Percentiles rank a stretch among this genome's conserved stretches.
Evolutionary conservation across 2,329 filamentous ascomycete species (phyloP).

Genomic region (Davidsoniella virescens): DNA sequence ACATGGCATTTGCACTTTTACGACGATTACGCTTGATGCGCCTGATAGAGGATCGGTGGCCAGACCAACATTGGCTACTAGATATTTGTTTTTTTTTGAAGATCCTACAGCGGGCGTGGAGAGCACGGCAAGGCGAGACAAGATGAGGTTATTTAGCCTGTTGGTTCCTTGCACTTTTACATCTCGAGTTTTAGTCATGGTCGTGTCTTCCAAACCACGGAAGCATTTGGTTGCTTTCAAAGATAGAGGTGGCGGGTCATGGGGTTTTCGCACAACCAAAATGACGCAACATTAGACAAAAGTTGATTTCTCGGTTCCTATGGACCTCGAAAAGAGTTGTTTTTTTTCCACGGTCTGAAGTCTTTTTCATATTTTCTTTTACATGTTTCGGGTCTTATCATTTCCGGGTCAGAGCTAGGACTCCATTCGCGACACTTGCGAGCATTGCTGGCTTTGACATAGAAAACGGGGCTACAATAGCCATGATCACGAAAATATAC

Average conservation of each 20-base stretch:
- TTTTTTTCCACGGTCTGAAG: slow-evolving; percentile 8
- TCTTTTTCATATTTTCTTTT: slow-evolving; percentile 10
- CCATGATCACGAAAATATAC: too few species aligned
- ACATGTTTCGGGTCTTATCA: too few species aligned
- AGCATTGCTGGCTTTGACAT: neutral
- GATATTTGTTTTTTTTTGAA: slow-evolving; percentile 10
- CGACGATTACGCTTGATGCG: slow-evolving; percentile 14
- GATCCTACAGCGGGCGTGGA: slow-evolving; percentile 13
- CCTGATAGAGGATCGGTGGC: slow-evolving; percentile 13
- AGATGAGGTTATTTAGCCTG: slow-evolving; percentile 6
- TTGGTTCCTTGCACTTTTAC: slow-evolving; percentile 8
- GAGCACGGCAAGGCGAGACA: slow-evolving; percentile 12
- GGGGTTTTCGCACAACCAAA: slow-evolving; percentile 17
- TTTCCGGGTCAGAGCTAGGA: too few species aligned
- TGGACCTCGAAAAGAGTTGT: slow-evolving; percentile 7
- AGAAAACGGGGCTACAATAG: too few species aligned
- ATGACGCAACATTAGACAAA: slow-evolving; percentile 39
- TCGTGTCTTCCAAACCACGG: slow-evolving; percentile 21
- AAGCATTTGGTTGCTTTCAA: slow-evolving; percentile 22
- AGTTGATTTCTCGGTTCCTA: slow-evolving; percentile 45
- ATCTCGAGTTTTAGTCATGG: slow-evolving; percentile 13
- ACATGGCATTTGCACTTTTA: slow-evolving; percentile 13
- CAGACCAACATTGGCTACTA: slow-evolving; percentile 2
- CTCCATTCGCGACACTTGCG: neutral
- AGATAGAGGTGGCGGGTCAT: slow-evolving; percentile 24